Base-by-base conservation (phyloP, 768 basidiomycete genomes). In the Ramaria rubella region DNA sequence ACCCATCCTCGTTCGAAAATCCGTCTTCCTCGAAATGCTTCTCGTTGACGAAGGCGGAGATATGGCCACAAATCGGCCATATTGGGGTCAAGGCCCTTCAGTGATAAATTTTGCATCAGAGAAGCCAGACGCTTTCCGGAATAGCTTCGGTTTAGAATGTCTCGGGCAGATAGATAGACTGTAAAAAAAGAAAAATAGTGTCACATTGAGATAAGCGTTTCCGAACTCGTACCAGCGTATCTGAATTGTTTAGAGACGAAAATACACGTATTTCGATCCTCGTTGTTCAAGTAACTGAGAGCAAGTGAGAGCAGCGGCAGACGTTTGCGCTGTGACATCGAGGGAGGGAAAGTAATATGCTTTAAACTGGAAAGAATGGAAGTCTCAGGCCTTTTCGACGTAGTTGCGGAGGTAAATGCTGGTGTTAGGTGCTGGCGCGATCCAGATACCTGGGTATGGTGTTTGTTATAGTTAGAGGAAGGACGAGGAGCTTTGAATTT, bases 21-120 rank as follows among this genome's bases (percentile, higher is more conserved):
- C 3, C 56, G 55, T 52, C 69, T 74, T 38, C 79, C 73, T 17
- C 53, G 57, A 0, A 58, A 38, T 1, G 66, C 62, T 65, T 87
- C 85, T 12, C 62, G 59, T 57, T 72, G 62, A n/a, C 87, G 79
- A 21, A 71, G 63, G 26, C 67, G 68, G 31, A 88, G 73, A 65
- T 89, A 89, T 6, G 87, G 85, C 88, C 88, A 90, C 64, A 85
- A 72, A 60, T 89, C 81, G 1, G 76, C 80, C 69, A 76, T 81
- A 17, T 72, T 74, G 21, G 57, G 67, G 15, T 77, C 67, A 61
- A 79, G 69, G 17, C 24, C 24, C 29, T 26, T 11, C 66, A 64
- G 44, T 68, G 57, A 48, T 80, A 58, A 6, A 81, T 51, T 1
- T 59, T 33, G 17, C 8, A 48, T 26, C 24, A 48, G 46, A 24